Evolutionary conservation across 2,329 filamentous ascomycete species (phyloP).

Genomic region (Microdochium trichocladiopsis): DNA sequence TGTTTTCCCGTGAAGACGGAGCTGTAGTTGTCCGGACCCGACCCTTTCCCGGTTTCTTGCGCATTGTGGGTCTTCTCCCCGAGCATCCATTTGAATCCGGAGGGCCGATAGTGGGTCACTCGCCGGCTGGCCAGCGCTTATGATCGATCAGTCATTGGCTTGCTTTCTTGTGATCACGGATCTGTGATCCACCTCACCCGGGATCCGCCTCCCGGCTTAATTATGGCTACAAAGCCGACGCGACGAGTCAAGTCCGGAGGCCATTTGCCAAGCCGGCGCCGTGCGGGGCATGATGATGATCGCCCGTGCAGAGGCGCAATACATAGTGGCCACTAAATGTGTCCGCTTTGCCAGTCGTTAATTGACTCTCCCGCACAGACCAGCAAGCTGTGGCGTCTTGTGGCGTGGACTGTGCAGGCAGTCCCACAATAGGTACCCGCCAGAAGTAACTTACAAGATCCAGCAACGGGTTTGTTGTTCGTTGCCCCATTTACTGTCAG

Average conservation of each 20-base stretch:
- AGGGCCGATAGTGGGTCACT: not conserved
- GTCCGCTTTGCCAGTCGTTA: no score
- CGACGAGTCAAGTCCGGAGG: not conserved
- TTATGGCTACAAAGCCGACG: not conserved
- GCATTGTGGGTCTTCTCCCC: not conserved
- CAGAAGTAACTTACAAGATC: no score
- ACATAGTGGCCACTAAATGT: no score
- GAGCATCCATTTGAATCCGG: not conserved
- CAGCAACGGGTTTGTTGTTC: no score
- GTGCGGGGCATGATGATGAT: not conserved
- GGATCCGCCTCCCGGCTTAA: not conserved
- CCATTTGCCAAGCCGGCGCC: not conserved
- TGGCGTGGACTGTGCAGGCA: no score
- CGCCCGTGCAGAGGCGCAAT: not conserved
- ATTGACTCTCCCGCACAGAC: no score
- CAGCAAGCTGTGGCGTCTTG: no score
- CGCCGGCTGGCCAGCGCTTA: not conserved
- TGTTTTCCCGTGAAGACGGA: not conserved
- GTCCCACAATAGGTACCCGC: no score
- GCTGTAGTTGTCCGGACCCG: not conserved
- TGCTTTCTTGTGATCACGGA: not conserved
- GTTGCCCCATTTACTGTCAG: no score
- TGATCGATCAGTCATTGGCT: not conserved
- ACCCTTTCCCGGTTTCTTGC: not conserved
- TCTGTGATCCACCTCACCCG: not conserved